A percentile compares a stretch with the other conserved stretches of the same genome.
phyloP scores from a whole-genome alignment of 2,329 filamentous ascomycete species.

The Alternaria sp. region DNA sequence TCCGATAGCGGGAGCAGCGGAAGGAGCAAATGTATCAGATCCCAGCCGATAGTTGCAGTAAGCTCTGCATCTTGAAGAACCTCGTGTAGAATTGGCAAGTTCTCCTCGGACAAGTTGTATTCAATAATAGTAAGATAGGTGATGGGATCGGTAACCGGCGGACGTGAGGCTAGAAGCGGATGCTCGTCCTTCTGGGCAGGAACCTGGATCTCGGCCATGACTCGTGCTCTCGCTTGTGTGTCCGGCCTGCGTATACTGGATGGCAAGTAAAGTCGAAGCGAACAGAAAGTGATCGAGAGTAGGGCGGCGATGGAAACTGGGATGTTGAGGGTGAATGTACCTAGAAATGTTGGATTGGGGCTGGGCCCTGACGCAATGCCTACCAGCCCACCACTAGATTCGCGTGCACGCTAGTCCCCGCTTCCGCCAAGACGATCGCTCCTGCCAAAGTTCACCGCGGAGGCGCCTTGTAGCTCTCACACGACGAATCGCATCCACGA shows the following conservation, averaged over 20 bases:
- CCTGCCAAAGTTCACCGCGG: slow-evolving; percentile 23
- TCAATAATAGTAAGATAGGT: slow-evolving; percentile 82
- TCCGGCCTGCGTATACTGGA: neutral
- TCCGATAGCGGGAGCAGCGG: slow-evolving; percentile 70
- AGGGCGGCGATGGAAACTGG: neutral
- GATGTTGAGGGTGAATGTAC: slow-evolving; percentile 7
- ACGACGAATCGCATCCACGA: slow-evolving; percentile 8
- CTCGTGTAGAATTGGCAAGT: slow-evolving; percentile 71
- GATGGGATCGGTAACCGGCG: slow-evolving; percentile 70
- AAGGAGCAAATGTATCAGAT: slow-evolving; percentile 77
- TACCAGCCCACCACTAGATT: slow-evolving; percentile 9
- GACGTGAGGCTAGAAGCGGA: slow-evolving; percentile 64
- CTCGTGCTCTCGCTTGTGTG: slow-evolving; percentile 1
- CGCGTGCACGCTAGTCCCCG: slow-evolving; percentile 14
- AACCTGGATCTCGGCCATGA: slow-evolving; percentile 43
- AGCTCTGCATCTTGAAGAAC: slow-evolving; percentile 72
- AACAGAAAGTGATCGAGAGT: neutral
- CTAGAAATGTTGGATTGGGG: slow-evolving; percentile 5
- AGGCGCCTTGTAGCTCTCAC: slow-evolving; percentile 13
- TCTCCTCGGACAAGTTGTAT: slow-evolving; percentile 71
- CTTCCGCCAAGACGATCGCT: slow-evolving; percentile 24
- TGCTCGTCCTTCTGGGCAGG: slow-evolving; percentile 39
- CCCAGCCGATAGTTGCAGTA: slow-evolving; percentile 82
- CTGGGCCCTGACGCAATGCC: slow-evolving; percentile 25
- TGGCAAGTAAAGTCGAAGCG: neutral